Percentiles rank a stretch among this genome's conserved stretches.
phyloP scores from a whole-genome alignment of 2,329 filamentous ascomycete species.

The Fusarium torreyae region DNA sequence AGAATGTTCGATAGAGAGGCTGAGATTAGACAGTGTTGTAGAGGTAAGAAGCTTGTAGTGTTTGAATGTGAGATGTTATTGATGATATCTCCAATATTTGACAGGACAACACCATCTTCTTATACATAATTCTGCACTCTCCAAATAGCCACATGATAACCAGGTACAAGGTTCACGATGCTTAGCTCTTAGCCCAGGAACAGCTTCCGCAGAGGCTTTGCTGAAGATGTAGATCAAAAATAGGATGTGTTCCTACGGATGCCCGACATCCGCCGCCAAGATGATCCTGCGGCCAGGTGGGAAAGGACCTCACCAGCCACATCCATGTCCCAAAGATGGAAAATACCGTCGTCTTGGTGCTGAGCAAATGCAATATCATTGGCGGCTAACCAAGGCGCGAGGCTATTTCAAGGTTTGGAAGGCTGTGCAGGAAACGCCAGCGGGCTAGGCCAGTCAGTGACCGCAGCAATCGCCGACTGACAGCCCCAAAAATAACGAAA shows the following conservation, averaged over 20 bases:
- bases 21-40: constrained; percentile 1
- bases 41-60: constrained; percentile 1
- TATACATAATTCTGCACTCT: constrained; percentile 37
- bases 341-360: constrained; percentile 12
- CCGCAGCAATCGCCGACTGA: constrained; percentile 23
- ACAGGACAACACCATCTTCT: constrained; percentile 39
- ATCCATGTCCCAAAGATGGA: constrained; percentile 7
- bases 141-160: constrained; percentile 11
- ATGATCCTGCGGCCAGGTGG: constrained; percentile 4
- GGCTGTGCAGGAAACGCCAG: constrained; percentile 36
- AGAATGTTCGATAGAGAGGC: not conserved
- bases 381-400: constrained; percentile 11
- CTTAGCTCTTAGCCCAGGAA: constrained; percentile 18
- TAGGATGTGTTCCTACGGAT: constrained; percentile 25
- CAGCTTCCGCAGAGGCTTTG: constrained; percentile 22
- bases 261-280: constrained; percentile 33
- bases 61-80: constrained; percentile 35
- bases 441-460: constrained; percentile 1
- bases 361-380: constrained; percentile 7
- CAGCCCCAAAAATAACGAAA: constrained; percentile 34
- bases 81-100: constrained; percentile 37
- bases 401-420: constrained; percentile 36
- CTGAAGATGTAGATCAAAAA: constrained; percentile 26
- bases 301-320: constrained; percentile 23
- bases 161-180: constrained; percentile 20